Conservation (phyloP, 1,139 yeast species). For the Wickerhamomyces sp. region DNA sequence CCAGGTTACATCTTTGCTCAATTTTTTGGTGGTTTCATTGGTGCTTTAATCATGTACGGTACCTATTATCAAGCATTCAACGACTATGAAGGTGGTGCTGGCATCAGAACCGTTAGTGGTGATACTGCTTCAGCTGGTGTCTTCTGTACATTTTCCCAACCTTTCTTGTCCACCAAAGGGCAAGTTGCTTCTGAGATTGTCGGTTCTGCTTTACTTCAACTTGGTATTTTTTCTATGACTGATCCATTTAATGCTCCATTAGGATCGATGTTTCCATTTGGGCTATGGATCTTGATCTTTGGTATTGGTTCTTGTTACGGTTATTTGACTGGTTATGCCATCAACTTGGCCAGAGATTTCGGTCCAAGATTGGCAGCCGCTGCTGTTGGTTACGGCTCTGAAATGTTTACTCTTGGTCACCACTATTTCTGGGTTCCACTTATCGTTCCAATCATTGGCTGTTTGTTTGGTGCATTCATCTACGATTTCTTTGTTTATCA, state of each 20-base stretch:
- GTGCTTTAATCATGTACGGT: slow-evolving; percentile 33
- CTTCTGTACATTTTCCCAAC: slow-evolving; percentile 41
- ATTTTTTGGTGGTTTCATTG: slow-evolving; percentile 35
- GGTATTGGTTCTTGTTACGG: slow-evolving; percentile 41
- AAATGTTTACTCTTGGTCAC: slow-evolving; percentile 33
- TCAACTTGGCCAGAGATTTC: slow-evolving; percentile 48
- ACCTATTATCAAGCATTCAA: slow-evolving; percentile 28
- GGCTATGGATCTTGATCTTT: slow-evolving; percentile 37
- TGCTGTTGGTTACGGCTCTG: slow-evolving; percentile 39
- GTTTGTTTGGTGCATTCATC: slow-evolving; percentile 37
- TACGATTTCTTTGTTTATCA: slow-evolving; percentile 44
- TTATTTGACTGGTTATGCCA: slow-evolving; percentile 46
- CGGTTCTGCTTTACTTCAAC: slow-evolving; percentile 37
- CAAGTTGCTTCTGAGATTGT: slow-evolving; percentile 42
- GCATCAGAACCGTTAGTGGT: slow-evolving; percentile 22
- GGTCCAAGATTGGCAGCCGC: slow-evolving; percentile 45
- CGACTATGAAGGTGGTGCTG: slow-evolving; percentile 23
- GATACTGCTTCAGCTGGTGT: slow-evolving; percentile 32
- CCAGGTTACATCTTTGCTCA: slow-evolving; percentile 36
- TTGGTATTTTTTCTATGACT: slow-evolving; percentile 41
- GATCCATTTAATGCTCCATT: slow-evolving; percentile 44
- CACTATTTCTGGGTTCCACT: slow-evolving; percentile 48
- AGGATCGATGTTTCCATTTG: slow-evolving; percentile 39
- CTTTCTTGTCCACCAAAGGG: slow-evolving; percentile 36
- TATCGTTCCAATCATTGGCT: slow-evolving; percentile 40